Conservation (phyloP, 2,329 filamentous ascomycete species). For the Emydomyces testavorans region DNA sequence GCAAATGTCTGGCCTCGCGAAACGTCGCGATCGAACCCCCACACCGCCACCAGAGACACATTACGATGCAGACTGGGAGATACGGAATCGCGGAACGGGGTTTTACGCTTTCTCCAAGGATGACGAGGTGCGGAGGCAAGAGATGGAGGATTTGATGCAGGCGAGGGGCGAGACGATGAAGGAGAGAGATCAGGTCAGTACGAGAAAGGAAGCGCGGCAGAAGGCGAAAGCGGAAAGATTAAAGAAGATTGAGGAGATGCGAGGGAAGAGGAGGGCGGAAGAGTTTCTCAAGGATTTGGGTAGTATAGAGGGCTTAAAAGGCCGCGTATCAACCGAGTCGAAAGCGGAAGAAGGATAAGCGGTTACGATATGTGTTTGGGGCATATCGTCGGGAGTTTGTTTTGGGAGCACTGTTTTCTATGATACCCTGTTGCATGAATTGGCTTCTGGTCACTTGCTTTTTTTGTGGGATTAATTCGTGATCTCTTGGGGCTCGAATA, state of each 20-base stretch:
- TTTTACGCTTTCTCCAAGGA: conserved; percentile 85
- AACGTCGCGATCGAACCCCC: conserved; percentile 62
- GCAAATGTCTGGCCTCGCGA: conserved; percentile 67
- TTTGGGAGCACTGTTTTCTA: neutral
- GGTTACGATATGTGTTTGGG: too few species aligned
- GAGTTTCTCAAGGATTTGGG: conserved; percentile 54
- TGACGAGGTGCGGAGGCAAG: conserved; percentile 51
- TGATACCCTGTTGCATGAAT: conserved; percentile 10
- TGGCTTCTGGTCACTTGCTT: neutral
- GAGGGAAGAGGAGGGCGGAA: conserved; percentile 58
- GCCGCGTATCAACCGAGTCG: neutral
- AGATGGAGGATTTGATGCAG: conserved; percentile 64
- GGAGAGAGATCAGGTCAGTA: conserved; percentile 46
- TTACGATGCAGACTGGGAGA: conserved; percentile 75
- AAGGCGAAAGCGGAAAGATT: conserved; percentile 51
- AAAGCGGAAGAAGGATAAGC: neutral
- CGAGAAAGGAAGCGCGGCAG: conserved; percentile 47
- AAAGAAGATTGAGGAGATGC: conserved; percentile 39
- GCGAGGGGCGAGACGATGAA: conserved; percentile 59
- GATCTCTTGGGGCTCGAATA: too few species aligned
- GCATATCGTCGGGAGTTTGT: too few species aligned
- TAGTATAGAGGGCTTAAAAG: conserved; percentile 27
- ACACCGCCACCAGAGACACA: conserved; percentile 72
- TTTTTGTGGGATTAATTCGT: neutral
- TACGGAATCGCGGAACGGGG: conserved; percentile 75